Base-by-base conservation (phyloP, 768 basidiomycete genomes). In the Podaxis rugospora region DNA sequence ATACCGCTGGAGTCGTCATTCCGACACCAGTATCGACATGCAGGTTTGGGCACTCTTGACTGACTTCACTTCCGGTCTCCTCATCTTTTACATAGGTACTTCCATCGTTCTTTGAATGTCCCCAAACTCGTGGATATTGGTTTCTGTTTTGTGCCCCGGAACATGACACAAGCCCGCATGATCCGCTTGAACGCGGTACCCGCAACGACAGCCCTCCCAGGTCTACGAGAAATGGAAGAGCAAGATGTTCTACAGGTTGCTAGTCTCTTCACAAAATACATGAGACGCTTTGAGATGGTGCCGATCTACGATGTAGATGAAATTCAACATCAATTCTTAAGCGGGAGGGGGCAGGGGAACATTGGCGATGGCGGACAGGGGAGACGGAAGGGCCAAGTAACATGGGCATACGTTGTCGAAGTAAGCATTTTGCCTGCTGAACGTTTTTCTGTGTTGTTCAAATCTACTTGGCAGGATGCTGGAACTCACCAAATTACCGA, bases 331-430 rank as follows among this genome's bases (percentile, higher is more conserved):
- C 89, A 93, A 64, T 88, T 98, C 72, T 75, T 95, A 67, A 93
- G 92, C 66, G 97, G 97, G 4, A 78, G 78, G 49, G 97, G 94
- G 2, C 74, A 70, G 21, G 83, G 86, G 55, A 79, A 73, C 40
- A 68, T 74, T 11, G 81, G 81, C 39, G 81, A 78, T 53, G 85
- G 81, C 23, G 79, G 75, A 51, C 68, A 72, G 23, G 73, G 83
- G 70, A 68, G 88, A 68, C 80, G 91, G 64, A 75, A 83, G 6
- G 86, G 85, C 1, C 97, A 98, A 70, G 96, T 98, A 28, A 88
- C 91, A 2, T 99, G 95, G 95, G 80, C 90, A 2, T 98, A 96
- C 68, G 95, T 99, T 35, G 91, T 97, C 50, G 95, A 98, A 85
- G 96, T 89, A 61, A 55, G 78, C 51, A 25, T 36, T 9, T 46